These are phyloP conservation scores for Limonium bicolor DNA, from an alignment of 148 eudicot species.

Conservation along the genomic window DNA sequence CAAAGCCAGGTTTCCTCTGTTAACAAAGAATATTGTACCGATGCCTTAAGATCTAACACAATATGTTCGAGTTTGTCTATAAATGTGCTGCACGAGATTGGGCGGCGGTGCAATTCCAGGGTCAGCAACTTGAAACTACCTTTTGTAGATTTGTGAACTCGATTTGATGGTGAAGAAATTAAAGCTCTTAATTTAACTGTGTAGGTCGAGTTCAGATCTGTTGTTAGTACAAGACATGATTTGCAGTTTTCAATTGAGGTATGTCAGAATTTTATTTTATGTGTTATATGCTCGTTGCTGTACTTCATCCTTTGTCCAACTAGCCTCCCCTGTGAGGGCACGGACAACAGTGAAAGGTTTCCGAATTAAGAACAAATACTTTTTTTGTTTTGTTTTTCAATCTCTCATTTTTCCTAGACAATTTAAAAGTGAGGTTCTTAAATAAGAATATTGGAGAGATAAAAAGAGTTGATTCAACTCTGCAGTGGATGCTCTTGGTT, in stretches of 20 bases:
- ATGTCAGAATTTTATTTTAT: not conserved
- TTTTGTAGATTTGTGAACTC: not conserved
- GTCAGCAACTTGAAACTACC: constrained; percentile 18
- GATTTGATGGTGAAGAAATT: no score
- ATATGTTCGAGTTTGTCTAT: constrained; percentile 48
- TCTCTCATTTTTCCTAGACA: not conserved
- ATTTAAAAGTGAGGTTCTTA: not conserved
- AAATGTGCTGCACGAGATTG: constrained; percentile 89
- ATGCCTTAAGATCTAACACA: constrained; percentile 33
- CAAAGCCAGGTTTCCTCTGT: constrained; percentile 15
- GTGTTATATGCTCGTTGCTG: not conserved
- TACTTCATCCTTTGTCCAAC: no score
- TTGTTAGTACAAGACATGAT: constrained; percentile 59
- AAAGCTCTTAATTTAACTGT: no score
- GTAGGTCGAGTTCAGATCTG: constrained; percentile 86
- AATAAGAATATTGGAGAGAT: no score
- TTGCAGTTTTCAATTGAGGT: constrained; percentile 87
- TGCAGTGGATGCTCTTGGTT: no score
- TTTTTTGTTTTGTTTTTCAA: not conserved
- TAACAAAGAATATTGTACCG: constrained; percentile 31
- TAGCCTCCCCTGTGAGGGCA: no score
- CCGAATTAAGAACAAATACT: no score
- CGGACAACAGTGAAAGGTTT: no score
- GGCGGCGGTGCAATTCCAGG: constrained; percentile 79
- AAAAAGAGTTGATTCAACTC: no score